Base-by-base conservation (phyloP, 306 rosid species). In the Cajanus cajan region DNA sequence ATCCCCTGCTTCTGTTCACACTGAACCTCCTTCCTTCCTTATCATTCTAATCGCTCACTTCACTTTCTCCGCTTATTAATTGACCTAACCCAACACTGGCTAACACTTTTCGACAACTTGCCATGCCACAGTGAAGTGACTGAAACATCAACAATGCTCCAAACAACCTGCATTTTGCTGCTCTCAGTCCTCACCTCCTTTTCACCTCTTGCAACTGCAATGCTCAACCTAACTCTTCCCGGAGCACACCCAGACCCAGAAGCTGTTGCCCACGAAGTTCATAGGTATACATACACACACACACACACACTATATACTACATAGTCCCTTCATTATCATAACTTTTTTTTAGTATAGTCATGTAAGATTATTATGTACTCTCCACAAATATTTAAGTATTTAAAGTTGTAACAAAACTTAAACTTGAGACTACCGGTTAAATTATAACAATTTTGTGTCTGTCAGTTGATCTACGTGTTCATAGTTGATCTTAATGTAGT, bases 221-320 rank as follows among this genome's bases (percentile, higher is more conserved):
- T 78, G 79, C 84, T 89, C 81, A 94, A 92, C 87, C 68, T 90
- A 80, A 94, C 94, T 71, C 92, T 94, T 45, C 89, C 97, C 0
- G 97, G 98, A 13, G 89, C 92, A 36, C 97, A 94, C 62, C 98
- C 98, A 5, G 84, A 88, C 80, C 98, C 98, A 0, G 96, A 94
- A 18, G 84, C 90, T 36, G 97, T 94, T 50, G 98, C 84, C 4
- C 92, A 76, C 22, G 90, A 92, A 82, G 92, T 92, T 83, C 94
- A 94, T 33, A 87, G 97, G 98, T 92, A 63, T 16, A 43, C 19
- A 39, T n/a, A n/a, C n/a, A n/a, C n/a, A n/a, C n/a, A n/a, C 10
- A 55, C 4, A 3, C 6, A 54, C 0, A 54, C 3, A 54, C 61
- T 61, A 5, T 25, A 31, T 12, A 57, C 64, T 12, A 57, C 5